Percentiles rank a stretch among this genome's conserved stretches.
Evolutionary conservation across 192 early-diverging fungal genomes (phyloP).

Genomic region (Powellomyces hirtus): DNA sequence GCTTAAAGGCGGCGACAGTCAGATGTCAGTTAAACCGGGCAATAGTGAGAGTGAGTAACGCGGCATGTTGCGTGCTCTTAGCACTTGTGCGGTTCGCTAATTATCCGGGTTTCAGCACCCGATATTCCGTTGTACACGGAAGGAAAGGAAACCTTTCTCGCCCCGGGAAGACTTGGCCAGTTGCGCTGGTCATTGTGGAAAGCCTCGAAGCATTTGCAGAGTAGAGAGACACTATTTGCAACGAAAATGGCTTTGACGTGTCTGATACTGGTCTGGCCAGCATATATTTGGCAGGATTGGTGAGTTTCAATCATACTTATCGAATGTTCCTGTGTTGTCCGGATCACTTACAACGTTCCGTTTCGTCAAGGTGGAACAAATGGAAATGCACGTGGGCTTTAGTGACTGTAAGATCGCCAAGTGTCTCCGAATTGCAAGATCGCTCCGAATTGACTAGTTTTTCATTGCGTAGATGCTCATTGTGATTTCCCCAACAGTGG

Average conservation of each 20-base stretch:
- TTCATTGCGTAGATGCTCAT: slow-evolving; percentile 45
- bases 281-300: slow-evolving; percentile 22
- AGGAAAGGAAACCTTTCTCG: slow-evolving; percentile 24
- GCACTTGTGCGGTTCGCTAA: not conserved
- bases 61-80: not conserved
- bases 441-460: not conserved
- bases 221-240: slow-evolving; percentile 10
- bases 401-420: slow-evolving; percentile 53
- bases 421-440: not conserved
- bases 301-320: too few species aligned
- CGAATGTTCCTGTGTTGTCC: too few species aligned
- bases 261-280: slow-evolving; percentile 17
- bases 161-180: slow-evolving; percentile 5
- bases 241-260: slow-evolving; percentile 23
- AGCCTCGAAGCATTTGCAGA: not conserved
- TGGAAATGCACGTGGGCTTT: slow-evolving; percentile 74
- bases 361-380: too few species aligned
- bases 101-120: slow-evolving; percentile 8
- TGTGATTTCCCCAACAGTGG: slow-evolving; percentile 83
- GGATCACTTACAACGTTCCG: too few species aligned
- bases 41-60: not conserved
- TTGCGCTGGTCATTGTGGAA: slow-evolving; percentile 10
- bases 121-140: slow-evolving; percentile 25
- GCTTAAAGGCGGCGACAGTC: slow-evolving; percentile 16
- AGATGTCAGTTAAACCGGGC: not conserved